A percentile compares a stretch with the other conserved stretches of the same genome.
These are phyloP conservation scores for Chaetoceros muelleri DNA, from an alignment of 108 stramenopile genomes.

Conservation along the genomic window DNA sequence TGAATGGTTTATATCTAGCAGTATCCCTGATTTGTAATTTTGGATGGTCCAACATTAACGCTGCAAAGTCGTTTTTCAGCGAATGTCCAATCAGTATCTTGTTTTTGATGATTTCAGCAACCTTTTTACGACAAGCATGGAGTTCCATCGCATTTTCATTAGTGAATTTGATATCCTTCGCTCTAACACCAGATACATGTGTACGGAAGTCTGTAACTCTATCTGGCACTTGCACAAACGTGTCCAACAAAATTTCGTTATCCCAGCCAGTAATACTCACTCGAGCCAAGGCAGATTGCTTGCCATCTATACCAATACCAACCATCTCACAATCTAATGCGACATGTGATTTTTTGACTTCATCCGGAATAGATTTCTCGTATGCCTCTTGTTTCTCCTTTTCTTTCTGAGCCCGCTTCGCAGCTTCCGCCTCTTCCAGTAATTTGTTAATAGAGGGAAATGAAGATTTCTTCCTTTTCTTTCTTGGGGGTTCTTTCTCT, in stretches of 20 bases:
- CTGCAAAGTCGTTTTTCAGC: constrained; percentile 90
- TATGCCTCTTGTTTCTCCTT: constrained; percentile 16
- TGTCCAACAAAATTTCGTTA: constrained; percentile 54
- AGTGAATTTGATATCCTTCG: constrained; percentile 52
- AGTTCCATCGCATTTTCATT: constrained; percentile 63
- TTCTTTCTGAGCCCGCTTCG: constrained; percentile 25
- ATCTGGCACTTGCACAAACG: constrained; percentile 47
- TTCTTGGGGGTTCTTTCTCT: constrained; percentile 10
- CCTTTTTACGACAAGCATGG: constrained; percentile 53
- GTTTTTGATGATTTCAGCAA: constrained; percentile 59
- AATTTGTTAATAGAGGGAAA: constrained; percentile 74
- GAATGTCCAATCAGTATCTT: constrained; percentile 96
- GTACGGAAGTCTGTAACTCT: constrained; percentile 95
- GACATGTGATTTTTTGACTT: constrained; percentile 32
- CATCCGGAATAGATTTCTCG: background rate
- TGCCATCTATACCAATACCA: constrained; percentile 44
- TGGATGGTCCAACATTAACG: constrained; percentile 85
- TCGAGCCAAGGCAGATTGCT: constrained; percentile 51
- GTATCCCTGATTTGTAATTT: constrained; percentile 76
- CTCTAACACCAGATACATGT: constrained; percentile 67
- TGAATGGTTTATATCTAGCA: constrained; percentile 81
- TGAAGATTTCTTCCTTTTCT: constrained; percentile 9
- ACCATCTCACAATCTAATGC: constrained; percentile 92
- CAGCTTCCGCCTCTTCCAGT: constrained; percentile 15
- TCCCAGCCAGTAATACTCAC: constrained; percentile 73